Base-by-base conservation (phyloP, 495 filamentous ascomycete species). In the Penicillium canariense region DNA sequence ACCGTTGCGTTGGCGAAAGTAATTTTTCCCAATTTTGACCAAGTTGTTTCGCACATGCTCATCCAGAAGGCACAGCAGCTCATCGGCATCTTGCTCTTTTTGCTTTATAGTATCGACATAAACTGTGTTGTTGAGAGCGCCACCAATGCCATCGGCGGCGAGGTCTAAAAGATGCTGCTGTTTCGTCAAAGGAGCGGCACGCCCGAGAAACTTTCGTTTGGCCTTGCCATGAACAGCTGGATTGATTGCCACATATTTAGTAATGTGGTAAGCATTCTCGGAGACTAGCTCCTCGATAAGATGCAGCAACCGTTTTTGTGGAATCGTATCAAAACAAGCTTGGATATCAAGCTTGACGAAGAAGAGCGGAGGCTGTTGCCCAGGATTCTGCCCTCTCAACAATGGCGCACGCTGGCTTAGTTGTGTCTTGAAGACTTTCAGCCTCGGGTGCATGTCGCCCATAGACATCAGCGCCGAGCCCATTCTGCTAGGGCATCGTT, bases 251-350 rank as follows among this genome's bases (percentile, higher is more conserved):
- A 83, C 80, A 60, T 96, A 87, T 27, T 85, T 90, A 12, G 77
- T 74, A 25, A 93, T 77, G n/a, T 79, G 76, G 65, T 97, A 98
- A 18, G 76, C 71, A 4, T 82, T 70, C 52, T 88, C 79, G 6
- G 81, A 78, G 15, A 87, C 76, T 17, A 96, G 74, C 2, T 73
- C 69, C 15, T 81, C 69, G 42, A 95, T 78, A 14, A 97, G 67
- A 20, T 67, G 57, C 46, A 97, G 60, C n/a, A 97, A 72, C 4
- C 78, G 78, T 32, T 77, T 62, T 61, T 97, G 95, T 0, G 94
- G 94, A 42, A 98, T 96, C 0, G 89, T 96, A 66, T 98, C 94
- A 66, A 96, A 98, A 49, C 94, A 96, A 8, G 90, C 82, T 67
- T 90, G 79, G 25, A 97, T 90, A 67, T 98, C 94, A 12, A 96